phyloP scores from a whole-genome alignment of 2,329 filamentous ascomycete genomes.

The Apiospora kogelbergensis region DNA sequence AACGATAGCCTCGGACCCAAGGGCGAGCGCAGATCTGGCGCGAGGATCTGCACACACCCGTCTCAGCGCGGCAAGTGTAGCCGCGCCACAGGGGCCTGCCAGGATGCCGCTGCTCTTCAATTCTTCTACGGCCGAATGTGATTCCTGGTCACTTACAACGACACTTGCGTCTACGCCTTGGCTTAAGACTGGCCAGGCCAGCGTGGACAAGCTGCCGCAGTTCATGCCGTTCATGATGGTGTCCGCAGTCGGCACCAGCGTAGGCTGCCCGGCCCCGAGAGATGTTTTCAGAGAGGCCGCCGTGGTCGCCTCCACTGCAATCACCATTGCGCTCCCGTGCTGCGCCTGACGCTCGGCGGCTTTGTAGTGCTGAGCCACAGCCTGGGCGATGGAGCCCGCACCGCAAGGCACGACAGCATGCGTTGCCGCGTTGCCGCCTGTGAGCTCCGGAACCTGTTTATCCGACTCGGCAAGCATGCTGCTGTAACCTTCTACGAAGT shows the following conservation, averaged over 20 bases:
- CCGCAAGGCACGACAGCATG: slow-evolving; percentile 67
- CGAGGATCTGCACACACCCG: slow-evolving; percentile 37
- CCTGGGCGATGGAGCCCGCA: slow-evolving; percentile 71
- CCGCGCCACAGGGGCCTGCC: slow-evolving; percentile 37
- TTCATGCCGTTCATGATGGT: slow-evolving; percentile 77
- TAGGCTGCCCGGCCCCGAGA: slow-evolving; percentile 46
- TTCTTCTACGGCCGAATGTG: slow-evolving; percentile 57
- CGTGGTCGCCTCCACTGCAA: slow-evolving; percentile 69
- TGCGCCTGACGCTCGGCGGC: slow-evolving; percentile 1
- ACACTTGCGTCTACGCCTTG: slow-evolving; percentile 60
- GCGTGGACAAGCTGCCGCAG: slow-evolving; percentile 67
- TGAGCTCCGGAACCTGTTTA: slow-evolving; percentile 50
- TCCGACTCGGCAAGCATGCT: slow-evolving; percentile 72
- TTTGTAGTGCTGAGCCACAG: slow-evolving; percentile 67
- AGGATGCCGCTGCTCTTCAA: slow-evolving; percentile 37
- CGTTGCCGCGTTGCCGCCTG: slow-evolving; percentile 37
- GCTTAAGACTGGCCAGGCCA: slow-evolving; percentile 62
- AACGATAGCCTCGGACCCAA: slow-evolving; percentile 53
- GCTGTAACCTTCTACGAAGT: slow-evolving; percentile 76
- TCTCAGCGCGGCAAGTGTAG: slow-evolving; percentile 52
- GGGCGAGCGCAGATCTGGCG: slow-evolving; percentile 33
- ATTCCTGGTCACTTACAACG: slow-evolving; percentile 61
- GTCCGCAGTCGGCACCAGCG: slow-evolving; percentile 51
- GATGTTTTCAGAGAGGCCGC: slow-evolving; percentile 59
- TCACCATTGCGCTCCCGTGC: slow-evolving; percentile 38